These are phyloP conservation scores for Citrus sp. DNA, from an alignment of 345 rosid species.

Conservation along the genomic window DNA sequence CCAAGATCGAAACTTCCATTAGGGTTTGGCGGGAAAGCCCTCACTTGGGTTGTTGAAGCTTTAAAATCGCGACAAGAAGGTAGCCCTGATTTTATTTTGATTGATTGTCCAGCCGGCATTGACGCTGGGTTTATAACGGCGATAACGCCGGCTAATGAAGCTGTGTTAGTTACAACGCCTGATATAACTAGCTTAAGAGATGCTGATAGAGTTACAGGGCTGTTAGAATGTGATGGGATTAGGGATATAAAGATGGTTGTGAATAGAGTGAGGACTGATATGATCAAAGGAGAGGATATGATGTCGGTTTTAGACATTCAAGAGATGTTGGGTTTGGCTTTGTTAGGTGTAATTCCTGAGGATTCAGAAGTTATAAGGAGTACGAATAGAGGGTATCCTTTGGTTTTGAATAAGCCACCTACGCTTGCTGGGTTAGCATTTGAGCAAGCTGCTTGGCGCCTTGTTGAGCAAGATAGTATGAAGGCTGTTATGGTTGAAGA, in stretches of 20 bases:
- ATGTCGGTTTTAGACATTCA: constrained; percentile 95
- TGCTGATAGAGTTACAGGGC: constrained; percentile 85
- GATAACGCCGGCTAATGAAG: constrained; percentile 94
- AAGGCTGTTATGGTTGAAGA: constrained; percentile 94
- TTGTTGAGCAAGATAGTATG: constrained; percentile 97
- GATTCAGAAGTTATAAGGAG: constrained; percentile 91
- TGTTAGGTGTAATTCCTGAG: constrained; percentile 87
- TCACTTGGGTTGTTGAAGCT: constrained; percentile 88
- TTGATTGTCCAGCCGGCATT: constrained; percentile 96
- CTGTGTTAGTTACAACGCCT: constrained; percentile 82
- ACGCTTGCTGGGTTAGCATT: constrained; percentile 93
- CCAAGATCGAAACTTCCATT: constrained; percentile 89
- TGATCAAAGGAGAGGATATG: constrained; percentile 99
- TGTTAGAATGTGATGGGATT: constrained; percentile 89
- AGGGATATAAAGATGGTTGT: constrained; percentile 94
- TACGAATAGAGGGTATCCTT: constrained; percentile 85
- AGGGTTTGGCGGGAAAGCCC: constrained; percentile 92
- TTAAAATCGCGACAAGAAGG: constrained; percentile 68
- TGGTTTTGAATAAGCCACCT: constrained; percentile 87
- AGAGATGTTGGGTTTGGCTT: constrained; percentile 83
- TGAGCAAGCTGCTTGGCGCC: constrained; percentile 99
- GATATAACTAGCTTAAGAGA: constrained; percentile 87
- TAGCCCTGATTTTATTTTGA: constrained; percentile 73
- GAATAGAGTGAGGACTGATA: constrained; percentile 87
- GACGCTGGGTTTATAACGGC: constrained; percentile 98